Percentiles rank a stretch among this genome's conserved stretches.
Evolutionary conservation across 441 rosid species (phyloP).

Genomic region (Croton laevigatus): DNA sequence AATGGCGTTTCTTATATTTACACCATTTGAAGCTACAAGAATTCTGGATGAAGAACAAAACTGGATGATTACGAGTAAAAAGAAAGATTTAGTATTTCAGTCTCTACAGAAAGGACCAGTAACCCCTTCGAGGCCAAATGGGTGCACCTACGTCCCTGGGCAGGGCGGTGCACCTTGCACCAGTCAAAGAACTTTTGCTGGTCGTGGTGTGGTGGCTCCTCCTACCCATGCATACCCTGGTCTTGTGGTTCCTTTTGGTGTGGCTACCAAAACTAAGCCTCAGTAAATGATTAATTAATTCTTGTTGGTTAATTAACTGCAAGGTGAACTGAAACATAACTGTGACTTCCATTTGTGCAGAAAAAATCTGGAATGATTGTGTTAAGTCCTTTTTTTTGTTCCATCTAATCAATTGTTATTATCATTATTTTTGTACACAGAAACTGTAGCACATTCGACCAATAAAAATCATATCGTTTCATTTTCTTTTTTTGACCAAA

Average conservation of each 20-base stretch:
- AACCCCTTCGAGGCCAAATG: conserved; percentile 12
- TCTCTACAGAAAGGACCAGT: conserved; percentile 21
- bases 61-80: background rate
- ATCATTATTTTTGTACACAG: too few relatives aligned
- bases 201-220: conserved; percentile 12
- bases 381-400: too few relatives aligned
- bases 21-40: background rate
- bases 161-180: conserved; percentile 19
- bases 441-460: too few relatives aligned
- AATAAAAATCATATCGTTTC: too few relatives aligned
- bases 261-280: background rate
- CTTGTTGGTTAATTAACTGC: too few relatives aligned
- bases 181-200: conserved; percentile 21
- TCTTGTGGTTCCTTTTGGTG: background rate
- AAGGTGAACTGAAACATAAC: too few relatives aligned
- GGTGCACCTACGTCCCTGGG: conserved; percentile 18
- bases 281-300: background rate
- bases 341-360: too few relatives aligned
- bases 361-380: too few relatives aligned
- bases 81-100: conserved; percentile 3
- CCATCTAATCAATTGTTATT: too few relatives aligned
- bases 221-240: background rate
- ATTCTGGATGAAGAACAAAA: conserved; percentile 6
- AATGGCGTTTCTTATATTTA: background rate
- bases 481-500: too few relatives aligned